Conservation (phyloP, 2,329 filamentous ascomycete genomes). For the Macroventuria anomochaeta region DNA sequence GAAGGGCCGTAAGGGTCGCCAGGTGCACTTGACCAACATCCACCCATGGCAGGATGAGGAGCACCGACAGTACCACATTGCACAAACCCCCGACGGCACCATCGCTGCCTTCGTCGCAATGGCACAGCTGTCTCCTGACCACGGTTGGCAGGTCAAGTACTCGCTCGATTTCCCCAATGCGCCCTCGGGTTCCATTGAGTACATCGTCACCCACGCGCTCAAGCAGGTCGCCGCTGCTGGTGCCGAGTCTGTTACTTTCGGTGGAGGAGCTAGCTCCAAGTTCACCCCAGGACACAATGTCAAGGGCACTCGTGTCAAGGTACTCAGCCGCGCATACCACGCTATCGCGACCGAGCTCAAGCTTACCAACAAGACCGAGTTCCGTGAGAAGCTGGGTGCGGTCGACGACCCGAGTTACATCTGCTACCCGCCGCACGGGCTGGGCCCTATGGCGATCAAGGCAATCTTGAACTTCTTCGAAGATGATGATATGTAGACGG, state of each 20-base stretch:
- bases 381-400: conserved; percentile 88
- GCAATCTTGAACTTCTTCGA: conserved; percentile 92
- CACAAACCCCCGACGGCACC: conserved; percentile 73
- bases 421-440: conserved; percentile 84
- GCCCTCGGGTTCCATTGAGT: conserved; percentile 86
- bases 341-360: conserved; percentile 81
- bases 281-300: conserved; percentile 83
- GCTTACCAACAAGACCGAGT: conserved; percentile 83
- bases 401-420: conserved; percentile 86
- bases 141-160: conserved; percentile 96
- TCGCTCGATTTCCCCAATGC: conserved; percentile 90
- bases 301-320: conserved; percentile 78
- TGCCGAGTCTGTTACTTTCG: conserved; percentile 78
- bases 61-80: conserved; percentile 86
- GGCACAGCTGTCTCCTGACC: conserved; percentile 76
- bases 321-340: conserved; percentile 82
- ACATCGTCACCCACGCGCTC: conserved; percentile 76
- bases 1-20: conserved; percentile 76
- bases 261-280: conserved; percentile 77
- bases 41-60: conserved; percentile 83
- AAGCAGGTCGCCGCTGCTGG: conserved; percentile 65
- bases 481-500: conserved; percentile 51
- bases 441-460: conserved; percentile 80
- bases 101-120: conserved; percentile 82
- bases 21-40: conserved; percentile 90